These are phyloP conservation scores for Dissophora ornata DNA, from an alignment of 192 early-diverging fungal genomes.

Conservation along the genomic window DNA sequence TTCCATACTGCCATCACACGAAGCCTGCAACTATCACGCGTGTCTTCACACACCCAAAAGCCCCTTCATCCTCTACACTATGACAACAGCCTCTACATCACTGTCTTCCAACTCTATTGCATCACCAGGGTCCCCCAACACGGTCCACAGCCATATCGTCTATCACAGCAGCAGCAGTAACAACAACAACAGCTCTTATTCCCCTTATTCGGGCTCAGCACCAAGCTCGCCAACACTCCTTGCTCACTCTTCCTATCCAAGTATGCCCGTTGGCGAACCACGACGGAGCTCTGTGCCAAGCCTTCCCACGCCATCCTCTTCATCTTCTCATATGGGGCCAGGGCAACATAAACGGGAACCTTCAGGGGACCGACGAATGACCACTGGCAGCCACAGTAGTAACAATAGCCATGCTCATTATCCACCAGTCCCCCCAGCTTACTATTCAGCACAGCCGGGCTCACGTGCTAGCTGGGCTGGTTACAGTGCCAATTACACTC, in stretches of 20 bases:
- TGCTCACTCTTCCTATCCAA: conserved; percentile 17
- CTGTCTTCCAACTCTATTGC: conserved; percentile 6
- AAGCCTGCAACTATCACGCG: no score
- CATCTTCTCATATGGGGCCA: neutral
- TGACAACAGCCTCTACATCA: conserved; percentile 16
- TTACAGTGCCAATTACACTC: conserved; percentile 1
- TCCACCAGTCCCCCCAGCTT: conserved; percentile 10
- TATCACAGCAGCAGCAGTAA: conserved; percentile 9
- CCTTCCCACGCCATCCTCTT: conserved; percentile 2
- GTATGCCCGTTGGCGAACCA: conserved; percentile 7
- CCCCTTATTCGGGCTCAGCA: neutral
- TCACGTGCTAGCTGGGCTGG: conserved; percentile 32
- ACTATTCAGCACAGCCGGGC: conserved; percentile 2
- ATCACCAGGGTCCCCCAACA: neutral
- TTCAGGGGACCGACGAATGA: conserved; percentile 14
- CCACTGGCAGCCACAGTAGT: neutral
- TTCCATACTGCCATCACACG: no score
- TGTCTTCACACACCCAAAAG: no score
- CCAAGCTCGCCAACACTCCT: neutral
- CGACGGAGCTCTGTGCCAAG: conserved; percentile 19
- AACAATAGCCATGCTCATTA: neutral
- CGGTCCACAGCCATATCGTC: conserved; percentile 2
- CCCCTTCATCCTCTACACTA: neutral
- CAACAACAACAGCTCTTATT: conserved; percentile 3
- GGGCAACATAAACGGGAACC: conserved; percentile 6